Percentiles rank a stretch among this genome's conserved stretches.
Conservation (phyloP, 2,329 filamentous ascomycete species). For the Phaeoacremonium minimum region DNA sequence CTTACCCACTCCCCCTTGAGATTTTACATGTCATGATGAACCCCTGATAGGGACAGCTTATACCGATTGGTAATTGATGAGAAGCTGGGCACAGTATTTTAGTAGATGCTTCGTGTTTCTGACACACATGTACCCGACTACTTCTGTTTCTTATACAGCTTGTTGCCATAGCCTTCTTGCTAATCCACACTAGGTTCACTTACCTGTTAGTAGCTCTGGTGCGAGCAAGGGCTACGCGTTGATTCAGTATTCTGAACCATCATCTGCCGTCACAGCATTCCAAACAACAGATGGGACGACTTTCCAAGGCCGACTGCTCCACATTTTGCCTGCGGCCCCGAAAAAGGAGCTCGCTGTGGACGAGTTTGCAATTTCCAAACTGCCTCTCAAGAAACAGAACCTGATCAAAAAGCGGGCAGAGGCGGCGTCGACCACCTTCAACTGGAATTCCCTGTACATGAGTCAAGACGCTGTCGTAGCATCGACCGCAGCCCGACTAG, state of each 20-base stretch:
- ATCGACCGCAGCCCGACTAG: slow-evolving; percentile 80
- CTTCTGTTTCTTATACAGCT: slow-evolving; percentile 8
- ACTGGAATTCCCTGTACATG: slow-evolving; percentile 99
- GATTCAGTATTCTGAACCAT: slow-evolving; percentile 70
- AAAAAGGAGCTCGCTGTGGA: slow-evolving; percentile 81
- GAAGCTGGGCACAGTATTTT: slow-evolving; percentile 93
- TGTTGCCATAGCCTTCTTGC: slow-evolving; percentile 18
- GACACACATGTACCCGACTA: slow-evolving; percentile 45
- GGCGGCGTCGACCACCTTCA: slow-evolving; percentile 75
- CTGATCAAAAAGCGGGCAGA: slow-evolving; percentile 82
- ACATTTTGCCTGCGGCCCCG: slow-evolving; percentile 78
- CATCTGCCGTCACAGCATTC: slow-evolving; percentile 74
- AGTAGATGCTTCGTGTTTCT: slow-evolving; percentile 99
- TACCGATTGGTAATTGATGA: slow-evolving; percentile 84
- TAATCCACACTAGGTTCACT: slow-evolving; percentile 68
- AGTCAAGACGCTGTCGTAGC: slow-evolving; percentile 92
- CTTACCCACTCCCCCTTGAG: slow-evolving; percentile 8
- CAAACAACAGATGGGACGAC: slow-evolving; percentile 74
- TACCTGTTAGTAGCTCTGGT: slow-evolving; percentile 70
- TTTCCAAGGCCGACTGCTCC: slow-evolving; percentile 88
- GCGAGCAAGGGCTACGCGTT: slow-evolving; percentile 88
- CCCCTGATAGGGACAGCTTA: slow-evolving; percentile 99
- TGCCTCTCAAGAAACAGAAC: slow-evolving; percentile 92
- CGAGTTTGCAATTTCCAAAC: slow-evolving; percentile 83
- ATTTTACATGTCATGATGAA: slow-evolving; percentile 69